A percentile compares a stretch with the other conserved stretches of the same genome.
phyloP scores from a whole-genome alignment of 345 rosid species.

The Eutrema heterophyllum region DNA sequence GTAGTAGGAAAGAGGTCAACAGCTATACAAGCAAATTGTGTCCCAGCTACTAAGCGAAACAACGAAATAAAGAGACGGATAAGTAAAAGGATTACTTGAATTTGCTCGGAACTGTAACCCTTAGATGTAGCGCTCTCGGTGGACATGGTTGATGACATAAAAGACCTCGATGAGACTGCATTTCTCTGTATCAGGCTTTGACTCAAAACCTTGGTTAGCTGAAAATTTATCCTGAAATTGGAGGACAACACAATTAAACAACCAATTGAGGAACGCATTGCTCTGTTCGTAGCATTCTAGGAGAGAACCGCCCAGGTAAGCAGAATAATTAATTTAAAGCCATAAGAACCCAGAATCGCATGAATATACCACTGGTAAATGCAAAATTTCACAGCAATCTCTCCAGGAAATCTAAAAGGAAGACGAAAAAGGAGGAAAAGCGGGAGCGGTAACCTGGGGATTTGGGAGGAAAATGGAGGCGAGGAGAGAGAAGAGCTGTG shows the following conservation, averaged over 20 bases:
- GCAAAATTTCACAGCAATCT: neutral
- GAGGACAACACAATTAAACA: neutral
- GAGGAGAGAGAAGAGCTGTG: slow-evolving; percentile 13
- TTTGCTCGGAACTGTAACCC: slow-evolving; percentile 81
- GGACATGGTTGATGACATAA: slow-evolving; percentile 55
- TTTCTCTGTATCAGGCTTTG: slow-evolving; percentile 32
- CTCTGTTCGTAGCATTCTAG: neutral
- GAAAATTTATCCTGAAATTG: slow-evolving; percentile 47
- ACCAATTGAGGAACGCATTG: neutral
- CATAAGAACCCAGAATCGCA: neutral
- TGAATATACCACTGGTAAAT: neutral
- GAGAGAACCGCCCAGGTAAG: neutral
- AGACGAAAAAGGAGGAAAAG: neutral
- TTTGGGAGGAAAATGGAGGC: slow-evolving; percentile 33
- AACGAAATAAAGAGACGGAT: neutral
- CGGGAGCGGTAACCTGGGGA: slow-evolving; percentile 41
- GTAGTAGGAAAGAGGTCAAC: neutral
- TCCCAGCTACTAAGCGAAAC: neutral
- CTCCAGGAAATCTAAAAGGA: neutral
- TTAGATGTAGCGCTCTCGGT: slow-evolving; percentile 50
- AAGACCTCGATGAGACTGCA: slow-evolving; percentile 46
- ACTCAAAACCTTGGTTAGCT: slow-evolving; percentile 28
- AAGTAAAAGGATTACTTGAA: slow-evolving; percentile 51
- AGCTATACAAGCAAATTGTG: no score
- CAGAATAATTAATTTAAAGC: neutral